Conservation (phyloP, 129 eudicot genomes). For the Flaveria brownii region DNA sequence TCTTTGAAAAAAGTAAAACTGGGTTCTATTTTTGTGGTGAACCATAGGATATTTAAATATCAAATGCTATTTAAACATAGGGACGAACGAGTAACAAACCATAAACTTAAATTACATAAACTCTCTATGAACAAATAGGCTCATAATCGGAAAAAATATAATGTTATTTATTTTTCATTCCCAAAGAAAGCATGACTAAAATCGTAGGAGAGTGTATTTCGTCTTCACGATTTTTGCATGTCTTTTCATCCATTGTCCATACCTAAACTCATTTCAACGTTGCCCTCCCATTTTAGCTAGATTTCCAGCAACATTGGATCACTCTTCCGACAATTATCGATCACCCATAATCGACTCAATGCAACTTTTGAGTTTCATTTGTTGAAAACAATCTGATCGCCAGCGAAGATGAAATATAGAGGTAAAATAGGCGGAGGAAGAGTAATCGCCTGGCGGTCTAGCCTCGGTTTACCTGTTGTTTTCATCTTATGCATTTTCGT, state of each 20-base stretch:
- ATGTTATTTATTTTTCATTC: too few species aligned
- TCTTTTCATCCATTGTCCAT: not conserved
- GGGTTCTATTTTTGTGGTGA: too few species aligned
- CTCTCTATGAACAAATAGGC: too few species aligned
- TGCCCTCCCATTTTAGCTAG: not conserved
- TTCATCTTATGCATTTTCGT: constrained; percentile 66
- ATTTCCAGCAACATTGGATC: constrained; percentile 25
- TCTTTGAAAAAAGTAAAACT: too few species aligned
- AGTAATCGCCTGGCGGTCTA: constrained; percentile 31
- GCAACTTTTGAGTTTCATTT: not conserved
- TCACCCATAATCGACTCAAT: constrained; percentile 10
- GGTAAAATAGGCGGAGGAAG: constrained; percentile 40
- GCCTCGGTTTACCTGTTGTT: constrained; percentile 57
- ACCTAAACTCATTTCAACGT: too few species aligned
- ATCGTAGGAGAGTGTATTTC: not conserved
- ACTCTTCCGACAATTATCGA: constrained; percentile 11
- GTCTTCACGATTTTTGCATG: constrained; percentile 10
- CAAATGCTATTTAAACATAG: too few species aligned
- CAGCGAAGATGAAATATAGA: constrained; percentile 51
- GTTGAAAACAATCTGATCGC: not conserved
- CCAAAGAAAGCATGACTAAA: not conserved
- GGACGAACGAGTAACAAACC: too few species aligned
- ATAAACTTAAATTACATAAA: too few species aligned
- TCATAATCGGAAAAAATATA: too few species aligned
- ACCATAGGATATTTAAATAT: too few species aligned